Evolutionary conservation across 139 green algal genomes (phyloP), one percentile per base, ranked within the genome.

Genomic region (Astrephomene gubernaculifera): DNA sequence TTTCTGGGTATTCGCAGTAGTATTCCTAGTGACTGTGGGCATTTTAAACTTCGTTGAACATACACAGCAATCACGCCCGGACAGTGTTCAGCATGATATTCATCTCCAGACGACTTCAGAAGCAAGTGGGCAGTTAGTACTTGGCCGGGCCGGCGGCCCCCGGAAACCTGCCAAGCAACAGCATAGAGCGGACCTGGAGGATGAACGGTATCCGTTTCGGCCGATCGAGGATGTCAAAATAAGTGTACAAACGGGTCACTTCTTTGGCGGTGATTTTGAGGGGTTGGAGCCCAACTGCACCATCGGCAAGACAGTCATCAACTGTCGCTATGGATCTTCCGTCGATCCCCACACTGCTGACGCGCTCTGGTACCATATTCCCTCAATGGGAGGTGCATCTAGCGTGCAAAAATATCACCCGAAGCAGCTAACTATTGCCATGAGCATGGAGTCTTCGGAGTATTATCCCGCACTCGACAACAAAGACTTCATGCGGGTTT

Each of bases 331-430:
- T 22, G 79, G 79, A 0, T 21, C 63, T 2, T 19, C 0, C 0
- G 39, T 85, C 14, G 22, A 76, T 35, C 14, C 79, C 9, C 21
- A 52, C 24, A 73, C 79, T 0, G 80, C 80, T 3, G 80, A 86
- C 36, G 80, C 36, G 49, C 67, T 86, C 35, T 86, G 80, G 80
- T 86, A 79, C 53, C 80, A 86, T 41, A 79, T 79, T 35, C 80
- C 80, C 1, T 85, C 79, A 2, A 68, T 85, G 63, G 63, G 63
- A 0, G 29, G 44, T 1, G 33, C 33, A 9, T 7, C 5, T 12
- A 22, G 17, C 2, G 8, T 85, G 24, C 19, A 24, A 24, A 63
- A 63, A 31, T 64, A 35, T 24, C 79, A 85, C 45, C 79, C 79
- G 2, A 75, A 85, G 79, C 79, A 86, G 67, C 68, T 86, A 29